Percentiles rank a stretch among this genome's conserved stretches.
These are phyloP conservation scores for Ascochyta fabae DNA, from an alignment of 2,329 filamentous ascomycete genomes.

Conservation along the genomic window DNA sequence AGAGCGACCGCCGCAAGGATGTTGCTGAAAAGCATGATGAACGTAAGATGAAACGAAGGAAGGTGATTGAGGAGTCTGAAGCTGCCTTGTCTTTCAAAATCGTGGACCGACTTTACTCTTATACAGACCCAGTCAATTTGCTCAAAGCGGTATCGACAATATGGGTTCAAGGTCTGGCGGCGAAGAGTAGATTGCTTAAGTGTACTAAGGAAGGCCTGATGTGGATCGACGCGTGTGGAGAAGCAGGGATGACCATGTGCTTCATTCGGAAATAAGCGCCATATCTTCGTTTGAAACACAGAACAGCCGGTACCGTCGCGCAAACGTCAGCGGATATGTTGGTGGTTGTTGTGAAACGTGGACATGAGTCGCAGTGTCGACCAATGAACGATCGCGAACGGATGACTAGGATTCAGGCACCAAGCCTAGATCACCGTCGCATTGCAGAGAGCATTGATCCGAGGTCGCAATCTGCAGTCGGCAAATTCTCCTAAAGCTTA, in stretches of 20 bases:
- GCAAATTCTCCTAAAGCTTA: constrained; percentile 1
- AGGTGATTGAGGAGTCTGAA: constrained; percentile 9
- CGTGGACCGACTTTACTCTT: not conserved
- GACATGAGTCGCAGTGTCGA: not conserved
- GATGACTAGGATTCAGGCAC: not conserved
- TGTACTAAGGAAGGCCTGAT: constrained; percentile 10
- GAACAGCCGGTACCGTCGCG: constrained; percentile 2
- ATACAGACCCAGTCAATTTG: constrained; percentile 1
- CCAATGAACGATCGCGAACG: not conserved
- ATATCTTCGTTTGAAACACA: constrained; percentile 11
- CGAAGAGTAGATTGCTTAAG: constrained; percentile 15
- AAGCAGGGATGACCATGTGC: constrained; percentile 12
- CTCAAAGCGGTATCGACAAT: constrained; percentile 1
- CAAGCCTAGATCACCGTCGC: not conserved
- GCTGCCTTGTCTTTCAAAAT: constrained; percentile 7
- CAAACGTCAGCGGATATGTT: not conserved
- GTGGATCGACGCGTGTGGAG: constrained; percentile 13
- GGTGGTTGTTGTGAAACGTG: not conserved
- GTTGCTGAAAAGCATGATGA: constrained; percentile 41
- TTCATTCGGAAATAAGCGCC: not conserved
- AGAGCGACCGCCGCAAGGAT: constrained; percentile 37
- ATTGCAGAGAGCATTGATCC: not conserved
- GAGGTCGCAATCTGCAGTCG: constrained; percentile 1
- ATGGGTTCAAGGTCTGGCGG: not conserved
- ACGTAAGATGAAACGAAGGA: not conserved